Percentiles rank a stretch among this genome's conserved stretches.
These are phyloP conservation scores for Polytrichum commune DNA, from an alignment of 225 moss, liverwort and hornwort genomes.

Conservation along the genomic window DNA sequence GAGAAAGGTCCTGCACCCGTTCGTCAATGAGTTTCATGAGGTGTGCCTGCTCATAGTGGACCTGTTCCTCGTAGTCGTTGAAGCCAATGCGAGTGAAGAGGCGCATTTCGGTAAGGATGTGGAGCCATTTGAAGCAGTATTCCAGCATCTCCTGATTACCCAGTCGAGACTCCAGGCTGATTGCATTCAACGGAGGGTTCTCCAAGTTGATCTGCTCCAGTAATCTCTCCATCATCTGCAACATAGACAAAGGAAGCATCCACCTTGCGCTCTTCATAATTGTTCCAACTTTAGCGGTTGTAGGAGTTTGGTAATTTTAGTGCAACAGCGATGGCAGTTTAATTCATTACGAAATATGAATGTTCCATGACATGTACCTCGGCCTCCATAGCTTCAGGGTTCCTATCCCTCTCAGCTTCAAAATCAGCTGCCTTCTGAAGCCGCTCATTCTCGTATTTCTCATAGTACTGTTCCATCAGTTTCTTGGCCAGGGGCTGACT, in stretches of 20 bases:
- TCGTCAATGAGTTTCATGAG: constrained; percentile 14
- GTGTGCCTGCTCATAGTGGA: constrained; percentile 20
- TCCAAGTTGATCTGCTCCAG: constrained; percentile 24
- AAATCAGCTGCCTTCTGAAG: background rate
- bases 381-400: constrained; percentile 15
- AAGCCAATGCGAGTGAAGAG: constrained; percentile 21
- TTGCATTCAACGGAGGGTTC: constrained; percentile 31
- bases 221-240: constrained; percentile 30
- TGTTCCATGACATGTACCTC: constrained; percentile 14
- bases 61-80: constrained; percentile 17
- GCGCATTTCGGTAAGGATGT: constrained; percentile 28
- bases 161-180: constrained; percentile 28
- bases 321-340: too few species aligned
- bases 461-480: constrained; percentile 24
- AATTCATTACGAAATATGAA: too few species aligned
- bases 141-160: constrained; percentile 42
- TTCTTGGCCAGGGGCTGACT: constrained; percentile 6
- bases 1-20: constrained; percentile 7
- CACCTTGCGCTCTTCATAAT: background rate
- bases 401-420: background rate
- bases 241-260: background rate
- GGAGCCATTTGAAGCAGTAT: constrained; percentile 52
- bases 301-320: background rate
- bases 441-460: constrained; percentile 19
- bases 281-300: too few species aligned